Conservation (phyloP, 2,329 filamentous ascomycete genomes). For the Talaromyces sp. region DNA sequence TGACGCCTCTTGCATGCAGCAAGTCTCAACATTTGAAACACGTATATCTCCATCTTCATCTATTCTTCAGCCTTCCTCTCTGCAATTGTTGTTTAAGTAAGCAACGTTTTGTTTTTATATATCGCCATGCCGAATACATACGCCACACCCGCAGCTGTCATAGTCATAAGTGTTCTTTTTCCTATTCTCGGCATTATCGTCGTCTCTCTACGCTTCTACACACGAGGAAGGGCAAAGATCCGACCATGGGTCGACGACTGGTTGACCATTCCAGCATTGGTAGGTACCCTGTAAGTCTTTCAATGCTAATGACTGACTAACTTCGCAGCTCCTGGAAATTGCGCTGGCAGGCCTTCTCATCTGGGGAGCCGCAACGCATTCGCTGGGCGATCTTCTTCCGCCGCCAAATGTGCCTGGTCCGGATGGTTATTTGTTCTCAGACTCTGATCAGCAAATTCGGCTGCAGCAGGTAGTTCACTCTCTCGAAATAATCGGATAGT, state of each 20-base stretch:
- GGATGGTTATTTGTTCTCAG: neutral
- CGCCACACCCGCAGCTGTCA: neutral
- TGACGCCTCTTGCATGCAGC: neutral
- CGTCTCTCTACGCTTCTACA: slow-evolving; percentile 5
- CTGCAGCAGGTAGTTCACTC: neutral
- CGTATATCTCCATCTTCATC: neutral
- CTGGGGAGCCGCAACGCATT: slow-evolving; percentile 3
- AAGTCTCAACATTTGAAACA: neutral
- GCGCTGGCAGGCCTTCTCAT: slow-evolving; percentile 1
- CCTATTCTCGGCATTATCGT: neutral
- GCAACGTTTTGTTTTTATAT: neutral
- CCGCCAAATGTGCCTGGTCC: slow-evolving; percentile 6
- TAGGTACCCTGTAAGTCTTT: neutral
- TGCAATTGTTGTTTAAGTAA: neutral
- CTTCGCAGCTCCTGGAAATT: neutral
- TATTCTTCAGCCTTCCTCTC: neutral
- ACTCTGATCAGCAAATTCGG: slow-evolving; percentile 2
- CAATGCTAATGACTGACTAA: neutral
- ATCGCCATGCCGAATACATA: neutral
- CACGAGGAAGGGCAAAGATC: neutral
- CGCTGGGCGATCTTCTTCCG: slow-evolving; percentile 3
- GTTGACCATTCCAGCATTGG: slow-evolving; percentile 1
- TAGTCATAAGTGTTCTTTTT: neutral
- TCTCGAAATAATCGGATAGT: no score
- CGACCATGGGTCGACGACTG: slow-evolving; percentile 7